Base-by-base conservation (phyloP, 2,329 filamentous ascomycete genomes). In the Thelonectria rubi region DNA sequence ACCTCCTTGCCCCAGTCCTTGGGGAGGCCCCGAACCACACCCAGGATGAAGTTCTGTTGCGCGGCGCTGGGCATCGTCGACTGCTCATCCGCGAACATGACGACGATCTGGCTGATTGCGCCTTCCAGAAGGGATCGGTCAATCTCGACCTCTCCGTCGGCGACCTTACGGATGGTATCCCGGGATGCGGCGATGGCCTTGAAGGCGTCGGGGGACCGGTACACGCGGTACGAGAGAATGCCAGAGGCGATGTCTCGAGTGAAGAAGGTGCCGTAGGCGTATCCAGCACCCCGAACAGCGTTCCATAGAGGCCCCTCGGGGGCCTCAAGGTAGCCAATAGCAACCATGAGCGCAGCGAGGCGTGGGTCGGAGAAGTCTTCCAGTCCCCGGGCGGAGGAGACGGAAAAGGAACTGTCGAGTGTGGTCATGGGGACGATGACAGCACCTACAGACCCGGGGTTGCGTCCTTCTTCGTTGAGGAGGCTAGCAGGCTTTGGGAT, bases 221-320 rank as follows among this genome's bases (percentile, higher is more conserved):
- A 97, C 43, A 98, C 90, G 56, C 88, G 88, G 79, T 96, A 96
- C 63, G 92, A 89, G 53, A 97, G 80, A 51, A 91, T 87, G 3
- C 94, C 95, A 1, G 88, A 88, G 72, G 95, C 92, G 26, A 92
- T 80, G 72, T 92, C 91, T 47, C 91, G 89, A 46, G 84, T 84
- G 73, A 98, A 97, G 70, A 86, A 88, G 1, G 91, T 90, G 55
- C 94, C 94, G 73, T 99, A 99, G 0, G 95, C 95, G 54, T 98
- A 88, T 46, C 95, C 95, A 45, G 92, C 95, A 58, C 95, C 95
- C 48, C 95, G 92, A 50, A 98, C 91, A 0, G 93, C 92, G 65
- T 91, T 91, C 94, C 95, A 98, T 32, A 99, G 86, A 1, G 95
- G 95, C 0, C 95, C 95, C 77, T 99, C 95, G 17, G 96, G 91